These are phyloP conservation scores for Trifolium dubium DNA, from an alignment of 306 rosid genomes.

Conservation along the genomic window DNA sequence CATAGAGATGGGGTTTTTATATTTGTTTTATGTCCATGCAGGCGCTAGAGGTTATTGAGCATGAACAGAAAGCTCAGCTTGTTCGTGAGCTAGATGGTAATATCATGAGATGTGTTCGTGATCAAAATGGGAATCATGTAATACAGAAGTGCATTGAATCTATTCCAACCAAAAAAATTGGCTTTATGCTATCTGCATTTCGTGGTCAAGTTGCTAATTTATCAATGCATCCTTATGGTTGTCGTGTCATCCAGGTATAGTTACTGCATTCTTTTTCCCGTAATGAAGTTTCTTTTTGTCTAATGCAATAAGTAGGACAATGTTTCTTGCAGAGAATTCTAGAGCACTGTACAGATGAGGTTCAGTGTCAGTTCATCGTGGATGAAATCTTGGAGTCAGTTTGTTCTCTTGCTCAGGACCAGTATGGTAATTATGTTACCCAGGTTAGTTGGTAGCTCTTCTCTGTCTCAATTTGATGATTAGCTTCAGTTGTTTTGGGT, in stretches of 20 bases:
- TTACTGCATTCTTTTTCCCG: conserved; percentile 24
- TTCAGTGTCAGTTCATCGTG: conserved; percentile 64
- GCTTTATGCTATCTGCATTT: conserved; percentile 62
- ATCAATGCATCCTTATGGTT: conserved; percentile 70
- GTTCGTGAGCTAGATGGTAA: conserved; percentile 67
- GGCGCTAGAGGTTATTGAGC: conserved; percentile 73
- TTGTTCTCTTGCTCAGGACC: conserved; percentile 64
- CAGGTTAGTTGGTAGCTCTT: conserved; percentile 52
- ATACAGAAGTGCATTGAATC: conserved; percentile 71
- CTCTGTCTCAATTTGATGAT: neutral
- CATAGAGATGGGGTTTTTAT: neutral
- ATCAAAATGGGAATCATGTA: conserved; percentile 73
- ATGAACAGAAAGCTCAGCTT: conserved; percentile 64
- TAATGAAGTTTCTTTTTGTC: conserved; percentile 15
- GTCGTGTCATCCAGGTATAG: conserved; percentile 67
- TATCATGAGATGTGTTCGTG: conserved; percentile 67
- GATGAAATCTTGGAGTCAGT: conserved; percentile 69
- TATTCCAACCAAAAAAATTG: conserved; percentile 54
- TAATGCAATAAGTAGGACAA: conserved; percentile 17
- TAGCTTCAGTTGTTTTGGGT: neutral
- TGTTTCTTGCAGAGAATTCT: conserved; percentile 61
- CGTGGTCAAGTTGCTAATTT: conserved; percentile 56
- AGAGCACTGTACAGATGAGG: conserved; percentile 61
- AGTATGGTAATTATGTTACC: conserved; percentile 71
- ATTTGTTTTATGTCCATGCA: conserved; percentile 39